Evolutionary conservation across 495 filamentous ascomycete genomes (phyloP), one percentile per base, ranked within the genome.

Genomic region (Astrocystis sublimbata): DNA sequence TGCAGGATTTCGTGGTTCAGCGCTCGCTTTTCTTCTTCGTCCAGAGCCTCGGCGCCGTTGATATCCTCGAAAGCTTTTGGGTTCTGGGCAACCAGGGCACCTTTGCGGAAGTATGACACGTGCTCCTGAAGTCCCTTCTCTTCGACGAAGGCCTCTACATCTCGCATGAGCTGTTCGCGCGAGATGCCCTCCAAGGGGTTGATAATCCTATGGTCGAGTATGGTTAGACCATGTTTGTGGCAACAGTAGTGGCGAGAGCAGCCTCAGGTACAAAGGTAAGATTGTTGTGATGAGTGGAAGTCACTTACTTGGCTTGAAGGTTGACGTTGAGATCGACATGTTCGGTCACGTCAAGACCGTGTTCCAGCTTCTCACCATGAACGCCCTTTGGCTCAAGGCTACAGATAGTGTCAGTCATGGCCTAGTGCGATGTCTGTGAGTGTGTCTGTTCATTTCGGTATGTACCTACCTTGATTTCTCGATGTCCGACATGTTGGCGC

Each of bases 81-180:
- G 66, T 83, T 81, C 68, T 87, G 86, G 1, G 87, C 89, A 10
- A 86, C 81, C 8, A 91, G 73, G n/a, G 88, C 88, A 24, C 84
- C 87, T 73, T 83, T 85, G 52, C 79, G 74, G 24, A 89, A 69
- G 10, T 83, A 53, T 1, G 77, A 72, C 21, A 81, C 60, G 55
- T 85, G 77, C 41, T 85, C 81, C 4, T 52, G 58, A 1, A 89
- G 75, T 4, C 75, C 75, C 61, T 85, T 78, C 53, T 84, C 73
- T 1, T 71, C 58, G 19, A 83, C 82, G 65, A 86, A 89, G 0
- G 70, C 70, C 23, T 84, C 78, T 42, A 88, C 87, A 51, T 84
- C 72, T 9, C 62, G 66, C 70, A 88, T 76, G 6, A 89, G 79
- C 64, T 78, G 65, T 1, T 76, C 68, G 30, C 73, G 73, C 4